A percentile compares a stretch with the other conserved stretches of the same genome.
Conservation (phyloP, 2,329 filamentous ascomycete species). For the Aspergillus amoenus region DNA sequence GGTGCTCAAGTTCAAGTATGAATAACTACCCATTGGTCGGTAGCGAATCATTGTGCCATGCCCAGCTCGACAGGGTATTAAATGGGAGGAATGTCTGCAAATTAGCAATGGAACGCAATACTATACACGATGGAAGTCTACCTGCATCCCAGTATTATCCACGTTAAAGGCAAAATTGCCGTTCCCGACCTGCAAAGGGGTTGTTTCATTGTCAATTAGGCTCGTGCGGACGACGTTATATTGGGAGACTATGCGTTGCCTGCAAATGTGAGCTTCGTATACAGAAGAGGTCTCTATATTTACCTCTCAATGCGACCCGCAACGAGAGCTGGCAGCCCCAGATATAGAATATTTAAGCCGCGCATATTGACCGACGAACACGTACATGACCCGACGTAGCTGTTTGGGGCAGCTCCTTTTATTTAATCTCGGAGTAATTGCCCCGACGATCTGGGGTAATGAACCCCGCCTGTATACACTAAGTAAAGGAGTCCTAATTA, state of each 20-base stretch:
- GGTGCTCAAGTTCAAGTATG: too few relatives aligned
- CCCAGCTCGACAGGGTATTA: slow-evolving; percentile 18
- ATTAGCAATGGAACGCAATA: too few relatives aligned
- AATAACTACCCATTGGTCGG: slow-evolving; percentile 11
- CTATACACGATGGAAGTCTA: too few relatives aligned
- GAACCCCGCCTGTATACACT: background rate
- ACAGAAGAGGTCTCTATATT: too few relatives aligned
- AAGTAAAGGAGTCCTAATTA: background rate
- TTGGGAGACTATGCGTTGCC: slow-evolving; percentile 9
- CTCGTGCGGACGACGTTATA: slow-evolving; percentile 14
- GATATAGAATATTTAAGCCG: too few relatives aligned
- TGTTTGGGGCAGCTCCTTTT: background rate
- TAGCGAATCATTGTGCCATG: slow-evolving; percentile 18
- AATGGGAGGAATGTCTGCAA: slow-evolving; percentile 13
- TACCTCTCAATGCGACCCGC: background rate
- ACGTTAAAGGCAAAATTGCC: slow-evolving; percentile 19
- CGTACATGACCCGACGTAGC: too few relatives aligned
- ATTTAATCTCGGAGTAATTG: background rate
- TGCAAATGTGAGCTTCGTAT: background rate
- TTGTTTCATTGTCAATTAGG: slow-evolving; percentile 15
- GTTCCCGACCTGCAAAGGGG: slow-evolving; percentile 18
- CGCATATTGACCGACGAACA: too few relatives aligned
- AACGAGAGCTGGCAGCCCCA: background rate
- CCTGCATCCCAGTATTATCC: slow-evolving; percentile 18
- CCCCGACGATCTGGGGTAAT: background rate